Conservation (phyloP, 106 monocot species). For the Alisma plantagoaquatica region DNA sequence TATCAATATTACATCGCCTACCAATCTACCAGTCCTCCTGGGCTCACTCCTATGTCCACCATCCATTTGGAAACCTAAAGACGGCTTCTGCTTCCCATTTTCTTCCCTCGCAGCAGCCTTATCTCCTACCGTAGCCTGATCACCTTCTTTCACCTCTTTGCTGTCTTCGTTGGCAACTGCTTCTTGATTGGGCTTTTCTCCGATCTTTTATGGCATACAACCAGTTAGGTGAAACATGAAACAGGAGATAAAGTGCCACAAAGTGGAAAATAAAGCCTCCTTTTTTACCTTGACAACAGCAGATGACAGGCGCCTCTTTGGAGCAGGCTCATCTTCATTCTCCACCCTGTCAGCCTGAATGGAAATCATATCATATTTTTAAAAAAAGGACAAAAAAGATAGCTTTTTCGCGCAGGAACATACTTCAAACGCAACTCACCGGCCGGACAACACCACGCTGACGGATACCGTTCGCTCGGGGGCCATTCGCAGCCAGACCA, state of each 20-base stretch:
- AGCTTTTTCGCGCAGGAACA: too few species aligned
- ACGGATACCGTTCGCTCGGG: conserved; percentile 16
- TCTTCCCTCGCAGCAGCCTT: neutral
- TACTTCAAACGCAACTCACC: conserved; percentile 26
- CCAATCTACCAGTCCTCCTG: conserved; percentile 34
- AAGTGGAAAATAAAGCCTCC: neutral
- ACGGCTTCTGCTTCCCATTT: conserved; percentile 2
- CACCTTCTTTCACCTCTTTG: conserved; percentile 13
- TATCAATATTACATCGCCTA: too few species aligned
- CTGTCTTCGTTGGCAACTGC: conserved; percentile 3
- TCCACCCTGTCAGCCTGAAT: conserved; percentile 29
- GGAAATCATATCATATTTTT: neutral
- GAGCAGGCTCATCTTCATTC: conserved; percentile 51
- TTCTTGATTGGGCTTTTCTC: conserved; percentile 34
- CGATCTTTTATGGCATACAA: conserved; percentile 35
- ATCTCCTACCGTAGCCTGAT: conserved; percentile 17
- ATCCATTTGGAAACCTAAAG: conserved; percentile 10
- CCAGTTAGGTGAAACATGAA: too few species aligned
- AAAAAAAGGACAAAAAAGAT: conserved; percentile 2
- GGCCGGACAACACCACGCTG: conserved; percentile 53
- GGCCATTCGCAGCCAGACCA: conserved; percentile 22
- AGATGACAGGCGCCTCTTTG: conserved; percentile 70
- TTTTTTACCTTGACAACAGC: conserved; percentile 66
- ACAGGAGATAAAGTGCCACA: too few species aligned
- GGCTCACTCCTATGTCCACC: conserved; percentile 44